phyloP scores from a whole-genome alignment of 2,329 filamentous ascomycete genomes.

The Colletotrichum tamarilloi region DNA sequence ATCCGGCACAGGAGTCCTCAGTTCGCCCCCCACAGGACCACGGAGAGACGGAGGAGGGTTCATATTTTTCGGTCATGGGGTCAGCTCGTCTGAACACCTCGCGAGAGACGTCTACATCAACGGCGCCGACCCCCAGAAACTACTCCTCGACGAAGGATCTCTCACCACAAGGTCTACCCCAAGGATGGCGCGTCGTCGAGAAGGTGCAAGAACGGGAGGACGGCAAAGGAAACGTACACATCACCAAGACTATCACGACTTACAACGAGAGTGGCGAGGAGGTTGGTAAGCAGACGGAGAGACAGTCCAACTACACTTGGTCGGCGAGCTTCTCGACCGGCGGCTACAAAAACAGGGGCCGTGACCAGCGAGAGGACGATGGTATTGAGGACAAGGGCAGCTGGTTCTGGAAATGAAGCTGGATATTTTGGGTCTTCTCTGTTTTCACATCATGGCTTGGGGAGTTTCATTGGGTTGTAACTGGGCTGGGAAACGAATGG shows the following conservation, averaged over 20 bases:
- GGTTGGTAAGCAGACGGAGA: constrained; percentile 32
- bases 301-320: constrained; percentile 32
- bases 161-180: constrained; percentile 14
- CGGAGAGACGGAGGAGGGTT: constrained; percentile 30
- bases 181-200: constrained; percentile 33
- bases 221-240: constrained; percentile 30
- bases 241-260: constrained; percentile 33
- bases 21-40: neutral
- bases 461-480: neutral
- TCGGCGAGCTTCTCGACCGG: constrained; percentile 27
- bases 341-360: constrained; percentile 7
- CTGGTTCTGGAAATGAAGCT: constrained; percentile 35
- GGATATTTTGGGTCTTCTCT: neutral
- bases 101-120: constrained; percentile 4
- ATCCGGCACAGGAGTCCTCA: neutral
- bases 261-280: constrained; percentile 35
- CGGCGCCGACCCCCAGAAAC: neutral
- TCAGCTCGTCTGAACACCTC: constrained; percentile 23
- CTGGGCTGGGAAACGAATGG: neutral
- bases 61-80: constrained; percentile 28
- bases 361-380: neutral
- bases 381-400: constrained; percentile 23
- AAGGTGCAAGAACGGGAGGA: constrained; percentile 30
- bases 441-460: neutral
- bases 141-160: constrained; percentile 26